Base-by-base conservation (phyloP, 257 asterid genomes). In the Solanum appendiculatum region DNA sequence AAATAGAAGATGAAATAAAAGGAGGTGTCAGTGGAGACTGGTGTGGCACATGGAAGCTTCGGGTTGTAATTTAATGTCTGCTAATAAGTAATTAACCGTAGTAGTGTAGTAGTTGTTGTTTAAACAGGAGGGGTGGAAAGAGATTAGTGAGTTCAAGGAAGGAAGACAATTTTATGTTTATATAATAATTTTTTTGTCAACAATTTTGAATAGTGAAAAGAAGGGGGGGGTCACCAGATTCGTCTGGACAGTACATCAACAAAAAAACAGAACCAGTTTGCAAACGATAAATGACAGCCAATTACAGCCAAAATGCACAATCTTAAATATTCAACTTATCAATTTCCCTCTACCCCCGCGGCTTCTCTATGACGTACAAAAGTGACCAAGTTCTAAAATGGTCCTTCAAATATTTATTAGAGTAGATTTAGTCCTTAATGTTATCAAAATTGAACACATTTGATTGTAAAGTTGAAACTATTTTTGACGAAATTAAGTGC, bases 241-340 rank as follows among this genome's bases (percentile, higher is more conserved):
- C 92, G 88, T 89, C 89, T 91, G 91, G 95, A 33, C 91, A 91
- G 93, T 88, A 39, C 86, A 90, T 86, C 89, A 90, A 91, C 83
- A 88, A 85, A 69, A 66, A 73, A 74, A 44, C 83, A 46, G 14
- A 29, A 80, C 58, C 69, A 72, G 60, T 89, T 42, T 36, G 75
- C 75, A 87, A 86, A 54, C 77, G 4, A 42, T 39, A 83, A 37
- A 44, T 87, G 85, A 77, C 80, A 87, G 89, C 92, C 88, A 92
- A 89, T 92, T 91, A 92, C 94, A 91, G 93, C 94, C 90, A 92
- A 88, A 91, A 88, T 90, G 91, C 92, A 92, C 86, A 92, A 87
- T 86, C 66, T 34, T 75, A 5, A 34, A 60, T 85, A 72, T 77
- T n/a, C 8, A 36, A 78, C 14, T 44, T 64, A 15, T 78, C 84